Evolutionary conservation across 306 rosid genomes (phyloP).

Genomic region (Cucumis cinereus): DNA sequence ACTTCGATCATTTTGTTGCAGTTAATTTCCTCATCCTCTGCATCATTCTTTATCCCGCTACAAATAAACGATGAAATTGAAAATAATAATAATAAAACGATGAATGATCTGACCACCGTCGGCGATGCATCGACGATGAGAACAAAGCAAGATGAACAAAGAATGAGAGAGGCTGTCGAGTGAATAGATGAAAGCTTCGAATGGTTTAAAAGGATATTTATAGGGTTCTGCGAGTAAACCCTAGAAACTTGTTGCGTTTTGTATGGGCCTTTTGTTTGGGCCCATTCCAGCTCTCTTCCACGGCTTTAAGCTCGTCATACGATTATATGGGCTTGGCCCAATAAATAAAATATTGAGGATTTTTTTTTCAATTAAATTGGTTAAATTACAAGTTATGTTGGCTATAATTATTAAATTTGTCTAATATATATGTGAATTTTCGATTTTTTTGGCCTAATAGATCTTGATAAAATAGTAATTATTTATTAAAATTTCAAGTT

Average conservation of each 20-base stretch:
- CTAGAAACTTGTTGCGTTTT: background rate
- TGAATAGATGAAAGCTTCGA: background rate
- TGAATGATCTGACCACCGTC: background rate
- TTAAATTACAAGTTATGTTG: too few relatives aligned
- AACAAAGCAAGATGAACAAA: background rate
- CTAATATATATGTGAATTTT: too few relatives aligned
- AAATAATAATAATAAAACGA: too few relatives aligned
- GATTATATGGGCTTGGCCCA: background rate
- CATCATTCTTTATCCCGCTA: background rate
- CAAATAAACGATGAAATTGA: background rate
- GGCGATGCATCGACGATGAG: background rate
- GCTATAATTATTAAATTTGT: too few relatives aligned
- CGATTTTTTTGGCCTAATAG: too few relatives aligned
- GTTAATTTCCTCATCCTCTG: conserved; percentile 11
- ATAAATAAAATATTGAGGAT: background rate
- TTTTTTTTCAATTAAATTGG: background rate
- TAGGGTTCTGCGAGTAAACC: background rate
- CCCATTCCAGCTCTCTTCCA: background rate
- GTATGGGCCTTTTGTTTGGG: background rate
- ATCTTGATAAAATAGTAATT: too few relatives aligned
- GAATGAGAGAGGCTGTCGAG: background rate
- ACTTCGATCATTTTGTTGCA: conserved; percentile 14
- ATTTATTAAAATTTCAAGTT: too few relatives aligned
- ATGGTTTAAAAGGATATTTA: background rate
- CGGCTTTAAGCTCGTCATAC: too few relatives aligned